Evolutionary conservation across 2,329 filamentous ascomycete species (phyloP), one percentile per base, ranked within the genome.

Genomic region (Hypomyces perniciosus): DNA sequence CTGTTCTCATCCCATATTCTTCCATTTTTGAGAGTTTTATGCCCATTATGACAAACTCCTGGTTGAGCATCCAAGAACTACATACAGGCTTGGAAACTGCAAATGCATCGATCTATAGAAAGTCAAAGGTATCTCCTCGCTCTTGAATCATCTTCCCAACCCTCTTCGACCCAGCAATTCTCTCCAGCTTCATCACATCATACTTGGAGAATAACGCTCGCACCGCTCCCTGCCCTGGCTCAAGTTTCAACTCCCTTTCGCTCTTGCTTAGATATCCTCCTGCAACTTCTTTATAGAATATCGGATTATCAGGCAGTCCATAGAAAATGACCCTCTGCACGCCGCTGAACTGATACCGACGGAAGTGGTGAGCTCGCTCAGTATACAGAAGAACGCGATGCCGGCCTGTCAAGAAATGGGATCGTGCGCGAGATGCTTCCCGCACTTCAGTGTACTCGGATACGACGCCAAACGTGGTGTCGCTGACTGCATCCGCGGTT

Each of bases 291-390:
- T 78, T 76, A 66, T 92, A 95, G 61, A 93, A 92, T 20, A 80
- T 65, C 28, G 88, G 86, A 65, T 96, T 96, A 61, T 97, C 92
- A 0, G 93, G 93, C 31, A 96, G 68, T 1, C 85, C 87, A 66
- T 97, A 97, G 75, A 96, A 86, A 46, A 96, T 78, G n/a, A 97
- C 80, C 38, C 84, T 78, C 66, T 84, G 85, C 10, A 93, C 90
- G 26, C 93, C 93, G 34, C 83, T 80, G 48, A 99, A 77, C 58
- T 81, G 80, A 64, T 93, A 90, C n/a, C 93, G 80, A 45, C 90
- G 83, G 76, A 97, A 97, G 69, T 99, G 93, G 69, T 99, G 93
- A n/a, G 91, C 88, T 53, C 93, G 84, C 67, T 95, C 92, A 2
- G 91, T 95, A 71, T 97, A 99, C 12, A 99, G 74, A 37, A 99